Base-by-base conservation (phyloP, 2,329 filamentous ascomycete species). In the Cercospora sesami region DNA sequence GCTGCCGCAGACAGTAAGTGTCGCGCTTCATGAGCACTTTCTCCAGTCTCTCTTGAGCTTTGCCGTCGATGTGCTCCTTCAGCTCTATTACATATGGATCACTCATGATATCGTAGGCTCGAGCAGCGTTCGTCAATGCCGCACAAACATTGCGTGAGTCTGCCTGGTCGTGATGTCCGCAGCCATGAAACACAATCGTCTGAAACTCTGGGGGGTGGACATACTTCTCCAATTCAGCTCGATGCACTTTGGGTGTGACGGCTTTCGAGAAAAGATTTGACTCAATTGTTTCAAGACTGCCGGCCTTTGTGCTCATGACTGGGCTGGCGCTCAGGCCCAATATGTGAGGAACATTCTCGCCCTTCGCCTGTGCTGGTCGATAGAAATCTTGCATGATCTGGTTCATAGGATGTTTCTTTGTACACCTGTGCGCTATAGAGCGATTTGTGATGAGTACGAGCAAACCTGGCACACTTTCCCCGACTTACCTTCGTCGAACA, bases 311-410 rank as follows among this genome's bases (percentile, higher is more conserved):
- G 65, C 83, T 86, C 71, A 90, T 87, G 3, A 92, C 85, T 0
- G 93, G 93, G 69, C 91, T 96, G 0, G 93, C 93, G 6, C 90
- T 94, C 26, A 97, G 82, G 0, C 93, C 93, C 5, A 97, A 81
- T 30, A 97, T 89, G 21, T 84, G 82, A 0, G 93, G 93, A 1
- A 87, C 78, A 0, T 69, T 45, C 0, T 77, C 68, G 0, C 82
- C 83, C 1, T 65, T 70, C 0, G 64, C 70, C 18, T 76, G 78
- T 14, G 71, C 67, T 30, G 82, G 80, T 69, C 88, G 86, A 74
- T 96, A 96, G 72, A 91, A 90, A 31, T 88, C 81, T 30, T 79
- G 81, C 91, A 96, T 94, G 36, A 96, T 90, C 45, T 82, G 85
- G 66, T 89, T 89, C 10, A 89, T 88, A 0, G 91, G 83, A 71